Percentiles rank a stretch among this genome's conserved stretches.
Evolutionary conservation across 169 alveolate species (phyloP).

Genomic region (Plasmodium billcollinsi): DNA sequence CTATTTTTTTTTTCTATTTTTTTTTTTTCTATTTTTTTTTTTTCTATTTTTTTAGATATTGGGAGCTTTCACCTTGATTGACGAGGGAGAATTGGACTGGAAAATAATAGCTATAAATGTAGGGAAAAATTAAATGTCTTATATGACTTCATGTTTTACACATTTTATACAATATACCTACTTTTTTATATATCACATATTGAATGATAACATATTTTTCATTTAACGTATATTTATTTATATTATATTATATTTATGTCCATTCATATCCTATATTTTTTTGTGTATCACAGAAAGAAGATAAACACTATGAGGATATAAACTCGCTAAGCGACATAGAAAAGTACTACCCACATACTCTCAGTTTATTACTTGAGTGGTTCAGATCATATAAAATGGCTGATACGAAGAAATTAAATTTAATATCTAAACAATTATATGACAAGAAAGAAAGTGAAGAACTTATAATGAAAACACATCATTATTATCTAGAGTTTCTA

Average conservation of each 20-base stretch:
- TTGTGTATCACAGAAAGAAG: conserved; percentile 21
- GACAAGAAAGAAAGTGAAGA: conserved; percentile 38
- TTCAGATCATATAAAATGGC: conserved; percentile 77
- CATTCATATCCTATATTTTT: background rate
- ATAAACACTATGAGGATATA: conserved; percentile 32
- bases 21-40: background rate
- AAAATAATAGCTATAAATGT: conserved; percentile 63
- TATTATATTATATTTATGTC: background rate
- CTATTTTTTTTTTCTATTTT: background rate
- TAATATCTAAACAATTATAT: conserved; percentile 43
- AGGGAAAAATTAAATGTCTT: background rate
- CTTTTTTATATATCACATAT: background rate
- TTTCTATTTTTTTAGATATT: background rate
- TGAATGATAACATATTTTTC: background rate
- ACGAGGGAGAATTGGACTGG: conserved; percentile 73
- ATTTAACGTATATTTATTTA: background rate
- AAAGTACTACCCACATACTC: conserved; percentile 59
- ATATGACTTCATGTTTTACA: background rate
- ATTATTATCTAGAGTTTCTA: conserved; percentile 49
- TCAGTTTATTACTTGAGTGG: conserved; percentile 51
- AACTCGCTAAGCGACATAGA: conserved; percentile 41
- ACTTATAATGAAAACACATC: conserved; percentile 39
- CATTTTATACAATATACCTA: background rate
- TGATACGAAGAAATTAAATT: conserved; percentile 43
- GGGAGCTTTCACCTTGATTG: conserved; percentile 62